Evolutionary conservation across 2,329 filamentous ascomycete genomes (phyloP).

Genomic region (Colletotrichum abscissum): DNA sequence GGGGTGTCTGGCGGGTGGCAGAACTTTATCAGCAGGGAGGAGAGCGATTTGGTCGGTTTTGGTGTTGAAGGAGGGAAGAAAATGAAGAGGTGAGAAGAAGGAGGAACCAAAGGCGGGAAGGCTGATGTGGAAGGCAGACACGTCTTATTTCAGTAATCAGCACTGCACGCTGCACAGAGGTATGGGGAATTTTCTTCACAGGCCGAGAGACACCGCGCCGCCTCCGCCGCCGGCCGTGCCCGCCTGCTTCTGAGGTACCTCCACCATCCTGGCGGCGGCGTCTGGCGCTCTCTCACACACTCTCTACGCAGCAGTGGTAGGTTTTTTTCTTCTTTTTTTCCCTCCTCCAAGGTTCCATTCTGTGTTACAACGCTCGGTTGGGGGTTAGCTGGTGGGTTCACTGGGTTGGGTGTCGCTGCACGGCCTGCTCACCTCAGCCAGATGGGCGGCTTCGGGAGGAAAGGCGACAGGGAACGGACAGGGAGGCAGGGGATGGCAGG

Average conservation of each 20-base stretch:
- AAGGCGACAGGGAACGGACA: constrained; percentile 4
- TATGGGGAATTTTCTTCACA: constrained; percentile 28
- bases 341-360: not conserved
- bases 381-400: constrained; percentile 11
- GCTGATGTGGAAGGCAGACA: not conserved
- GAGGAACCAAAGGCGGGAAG: not conserved
- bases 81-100: not conserved
- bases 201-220: constrained; percentile 24
- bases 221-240: constrained; percentile 4
- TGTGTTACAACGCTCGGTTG: constrained; percentile 8
- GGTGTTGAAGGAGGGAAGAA: constrained; percentile 14
- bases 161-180: too few relatives aligned
- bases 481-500: constrained; percentile 13
- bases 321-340: not conserved
- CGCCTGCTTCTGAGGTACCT: not conserved
- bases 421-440: not conserved
- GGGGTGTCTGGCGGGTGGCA: not conserved
- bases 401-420: constrained; percentile 26
- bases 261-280: not conserved
- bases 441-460: not conserved
- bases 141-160: constrained; percentile 18
- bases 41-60: constrained; percentile 16
- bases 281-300: not conserved
- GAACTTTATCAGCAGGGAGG: constrained; percentile 33
- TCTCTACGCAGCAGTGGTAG: too few relatives aligned